Evolutionary conservation across 305 asterid genomes (phyloP).

Genomic region (Fraxinus floribunda): DNA sequence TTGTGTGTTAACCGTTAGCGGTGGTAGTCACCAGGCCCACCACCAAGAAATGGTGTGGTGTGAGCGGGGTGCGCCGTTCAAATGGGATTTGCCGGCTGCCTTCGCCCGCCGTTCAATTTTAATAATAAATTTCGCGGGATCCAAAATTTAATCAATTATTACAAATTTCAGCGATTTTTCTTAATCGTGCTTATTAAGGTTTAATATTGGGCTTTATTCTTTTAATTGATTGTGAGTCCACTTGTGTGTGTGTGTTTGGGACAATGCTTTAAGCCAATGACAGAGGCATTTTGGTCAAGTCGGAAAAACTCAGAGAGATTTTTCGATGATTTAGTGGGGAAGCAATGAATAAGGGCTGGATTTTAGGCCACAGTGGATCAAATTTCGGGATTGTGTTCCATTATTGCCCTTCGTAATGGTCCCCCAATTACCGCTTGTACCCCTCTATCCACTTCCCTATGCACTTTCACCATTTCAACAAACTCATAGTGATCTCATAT

Average conservation of each 20-base stretch:
- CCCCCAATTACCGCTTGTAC: conserved; percentile 25
- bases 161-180: not conserved
- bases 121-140: not conserved
- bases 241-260: not conserved
- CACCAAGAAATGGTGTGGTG: not conserved
- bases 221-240: not conserved
- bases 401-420: conserved; percentile 42
- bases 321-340: conserved; percentile 40
- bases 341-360: conserved; percentile 40
- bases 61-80: conserved; percentile 19
- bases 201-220: not conserved
- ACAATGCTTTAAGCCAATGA: conserved; percentile 23
- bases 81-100: conserved; percentile 29
- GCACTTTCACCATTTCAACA: not conserved
- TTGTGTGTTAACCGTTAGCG: not conserved
- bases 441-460: not conserved
- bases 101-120: conserved; percentile 1
- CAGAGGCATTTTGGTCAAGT: conserved; percentile 29
- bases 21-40: not conserved
- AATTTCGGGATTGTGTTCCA: conserved; percentile 44
- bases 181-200: not conserved
- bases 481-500: not conserved
- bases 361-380: conserved; percentile 35
- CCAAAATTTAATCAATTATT: too few species aligned
- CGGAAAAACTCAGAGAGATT: not conserved